These are phyloP conservation scores for Candida manassasensis DNA, from an alignment of 805 yeast species.

Conservation along the genomic window DNA sequence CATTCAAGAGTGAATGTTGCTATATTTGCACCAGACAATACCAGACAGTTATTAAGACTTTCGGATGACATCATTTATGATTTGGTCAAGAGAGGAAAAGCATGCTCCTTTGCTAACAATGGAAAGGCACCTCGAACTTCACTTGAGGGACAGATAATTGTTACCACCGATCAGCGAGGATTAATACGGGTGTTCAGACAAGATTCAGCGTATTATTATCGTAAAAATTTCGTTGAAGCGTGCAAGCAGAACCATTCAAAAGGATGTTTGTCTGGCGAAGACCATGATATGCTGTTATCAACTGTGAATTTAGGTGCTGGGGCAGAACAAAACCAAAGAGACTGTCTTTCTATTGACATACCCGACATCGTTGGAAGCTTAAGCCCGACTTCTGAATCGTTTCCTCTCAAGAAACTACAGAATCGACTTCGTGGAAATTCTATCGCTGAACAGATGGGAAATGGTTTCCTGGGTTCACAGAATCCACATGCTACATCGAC, in stretches of 20 bases:
- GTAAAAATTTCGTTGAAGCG: slow-evolving; percentile 20
- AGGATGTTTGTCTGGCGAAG: not conserved
- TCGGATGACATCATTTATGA: slow-evolving; percentile 82
- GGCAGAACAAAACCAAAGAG: not conserved
- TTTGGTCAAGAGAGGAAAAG: slow-evolving; percentile 29
- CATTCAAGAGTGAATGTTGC: slow-evolving; percentile 71
- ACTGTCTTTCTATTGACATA: slow-evolving; percentile 2
- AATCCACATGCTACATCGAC: slow-evolving; percentile 1
- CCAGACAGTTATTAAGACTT: slow-evolving; percentile 58
- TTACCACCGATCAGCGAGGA: slow-evolving; percentile 75
- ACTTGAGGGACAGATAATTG: slow-evolving; percentile 47
- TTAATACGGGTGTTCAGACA: slow-evolving; percentile 72
- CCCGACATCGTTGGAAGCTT: not conserved
- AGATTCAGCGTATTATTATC: slow-evolving; percentile 54
- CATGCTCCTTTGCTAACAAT: slow-evolving; percentile 7
- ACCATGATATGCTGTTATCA: not conserved
- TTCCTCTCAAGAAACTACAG: slow-evolving; percentile 2
- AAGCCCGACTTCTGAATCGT: slow-evolving; percentile 5
- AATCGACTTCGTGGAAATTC: slow-evolving; percentile 4
- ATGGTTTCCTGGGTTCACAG: not conserved
- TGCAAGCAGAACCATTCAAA: slow-evolving; percentile 11
- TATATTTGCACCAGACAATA: slow-evolving; percentile 67
- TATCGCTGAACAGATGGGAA: not conserved
- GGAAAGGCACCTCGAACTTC: not conserved
- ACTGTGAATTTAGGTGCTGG: not conserved